These are phyloP conservation scores for Phytophthora palmivora DNA, from an alignment of 352 stramenopile species.

Conservation along the genomic window DNA sequence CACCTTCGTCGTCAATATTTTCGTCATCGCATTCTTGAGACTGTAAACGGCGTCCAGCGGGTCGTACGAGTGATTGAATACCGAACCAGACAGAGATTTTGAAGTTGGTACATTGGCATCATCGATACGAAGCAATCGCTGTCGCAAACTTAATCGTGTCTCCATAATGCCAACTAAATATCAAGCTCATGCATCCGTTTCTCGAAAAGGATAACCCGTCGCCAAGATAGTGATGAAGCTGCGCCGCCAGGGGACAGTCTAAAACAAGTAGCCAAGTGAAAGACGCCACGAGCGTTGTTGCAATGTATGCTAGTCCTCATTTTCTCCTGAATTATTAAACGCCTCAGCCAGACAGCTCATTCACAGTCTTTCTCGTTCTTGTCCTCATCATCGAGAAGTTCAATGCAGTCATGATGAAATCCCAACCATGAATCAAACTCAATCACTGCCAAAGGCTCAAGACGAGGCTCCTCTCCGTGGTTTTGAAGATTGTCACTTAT, in stretches of 20 bases:
- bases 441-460: slow-evolving; percentile 28
- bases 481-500: slow-evolving; percentile 38
- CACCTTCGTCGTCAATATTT: slow-evolving; percentile 43
- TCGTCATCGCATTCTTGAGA: slow-evolving; percentile 33
- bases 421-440: slow-evolving; percentile 41
- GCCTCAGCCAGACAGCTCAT: no score
- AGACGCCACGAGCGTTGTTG: no score
- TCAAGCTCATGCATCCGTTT: slow-evolving; percentile 14
- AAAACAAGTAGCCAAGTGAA: no score
- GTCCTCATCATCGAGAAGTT: no score
- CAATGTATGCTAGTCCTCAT: no score
- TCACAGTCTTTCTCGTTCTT: no score
- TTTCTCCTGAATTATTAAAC: no score
- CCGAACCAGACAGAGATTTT: background rate
- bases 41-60: slow-evolving; percentile 2
- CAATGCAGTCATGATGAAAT: slow-evolving; percentile 38
- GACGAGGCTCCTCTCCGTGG: no score
- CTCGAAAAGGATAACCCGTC: background rate
- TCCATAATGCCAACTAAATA: slow-evolving; percentile 20
- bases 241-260: no score
- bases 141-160: slow-evolving; percentile 39
- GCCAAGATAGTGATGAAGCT: no score
- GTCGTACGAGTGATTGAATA: slow-evolving; percentile 14
- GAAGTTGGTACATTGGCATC: slow-evolving; percentile 3
- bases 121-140: no score